These are phyloP conservation scores for Seiridium unicorne DNA, from an alignment of 2,329 filamentous ascomycete species.

Conservation along the genomic window DNA sequence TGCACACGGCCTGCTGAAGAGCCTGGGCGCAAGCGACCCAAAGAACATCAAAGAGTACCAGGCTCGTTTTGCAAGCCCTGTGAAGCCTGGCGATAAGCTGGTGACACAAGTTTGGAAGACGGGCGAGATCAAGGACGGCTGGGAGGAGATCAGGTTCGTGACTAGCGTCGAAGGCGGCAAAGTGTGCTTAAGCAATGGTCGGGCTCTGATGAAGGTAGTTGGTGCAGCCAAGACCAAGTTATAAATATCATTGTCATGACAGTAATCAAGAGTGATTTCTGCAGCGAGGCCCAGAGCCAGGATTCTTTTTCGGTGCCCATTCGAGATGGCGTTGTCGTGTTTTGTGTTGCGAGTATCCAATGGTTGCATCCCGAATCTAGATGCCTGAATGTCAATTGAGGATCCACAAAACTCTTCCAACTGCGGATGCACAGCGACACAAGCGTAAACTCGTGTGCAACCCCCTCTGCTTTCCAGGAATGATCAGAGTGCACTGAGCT, in stretches of 20 bases:
- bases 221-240: constrained; percentile 60
- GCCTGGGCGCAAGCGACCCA: constrained; percentile 74
- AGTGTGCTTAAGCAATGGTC: constrained; percentile 82
- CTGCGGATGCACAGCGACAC: background rate
- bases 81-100: constrained; percentile 79
- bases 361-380: background rate
- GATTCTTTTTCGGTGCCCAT: too few species aligned
- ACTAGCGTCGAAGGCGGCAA: constrained; percentile 78
- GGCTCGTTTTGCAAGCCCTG: constrained; percentile 81
- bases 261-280: background rate
- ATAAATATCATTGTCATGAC: constrained; percentile 29
- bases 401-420: background rate
- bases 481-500: background rate
- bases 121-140: constrained; percentile 65
- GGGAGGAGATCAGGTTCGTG: constrained; percentile 81
- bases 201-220: constrained; percentile 71
- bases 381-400: background rate
- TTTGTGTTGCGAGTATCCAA: background rate
- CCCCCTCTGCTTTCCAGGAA: background rate
- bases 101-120: constrained; percentile 79
- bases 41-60: constrained; percentile 85
- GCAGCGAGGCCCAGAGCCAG: background rate
- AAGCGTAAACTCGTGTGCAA: background rate
- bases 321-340: too few species aligned
- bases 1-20: constrained; percentile 69